Evolutionary conservation across 441 rosid genomes (phyloP).

Genomic region (Syzygium malaccense): DNA sequence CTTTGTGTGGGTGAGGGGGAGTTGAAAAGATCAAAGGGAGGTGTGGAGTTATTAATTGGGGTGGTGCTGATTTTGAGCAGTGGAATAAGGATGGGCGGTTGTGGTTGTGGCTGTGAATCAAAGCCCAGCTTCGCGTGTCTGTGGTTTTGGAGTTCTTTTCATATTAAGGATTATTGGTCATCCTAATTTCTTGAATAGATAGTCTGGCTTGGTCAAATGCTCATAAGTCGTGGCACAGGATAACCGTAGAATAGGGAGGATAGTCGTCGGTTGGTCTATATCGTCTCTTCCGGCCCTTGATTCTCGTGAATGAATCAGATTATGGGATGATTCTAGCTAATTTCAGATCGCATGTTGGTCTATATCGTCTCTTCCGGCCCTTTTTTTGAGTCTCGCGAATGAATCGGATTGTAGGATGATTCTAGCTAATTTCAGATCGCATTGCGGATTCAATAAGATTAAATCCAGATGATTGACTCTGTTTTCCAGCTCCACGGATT

Average conservation of each 20-base stretch:
- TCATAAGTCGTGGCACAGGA: background rate
- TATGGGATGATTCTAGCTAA: background rate
- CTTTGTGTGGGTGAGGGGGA: background rate
- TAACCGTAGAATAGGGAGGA: background rate
- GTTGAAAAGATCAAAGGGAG: constrained; percentile 28
- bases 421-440: background rate
- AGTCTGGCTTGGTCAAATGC: background rate
- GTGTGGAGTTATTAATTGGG: constrained; percentile 21
- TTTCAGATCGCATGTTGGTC: background rate
- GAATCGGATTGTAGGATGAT: background rate
- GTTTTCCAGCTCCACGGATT: background rate
- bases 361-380: background rate
- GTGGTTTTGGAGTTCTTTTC: background rate
- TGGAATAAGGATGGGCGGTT: constrained; percentile 32
- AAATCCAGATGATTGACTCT: background rate
- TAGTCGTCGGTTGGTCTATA: background rate
- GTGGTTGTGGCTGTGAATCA: constrained; percentile 26
- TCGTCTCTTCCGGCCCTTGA: background rate
- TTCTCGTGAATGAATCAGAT: background rate
- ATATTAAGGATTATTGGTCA: background rate
- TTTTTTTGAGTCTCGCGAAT: background rate
- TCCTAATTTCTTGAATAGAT: background rate
- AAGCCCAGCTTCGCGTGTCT: background rate
- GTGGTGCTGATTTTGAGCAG: constrained; percentile 7
- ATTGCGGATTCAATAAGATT: background rate